Percentiles rank a stretch among this genome's conserved stretches.
phyloP scores from a whole-genome alignment of 495 filamentous ascomycete species.

The Neurospora sp. region DNA sequence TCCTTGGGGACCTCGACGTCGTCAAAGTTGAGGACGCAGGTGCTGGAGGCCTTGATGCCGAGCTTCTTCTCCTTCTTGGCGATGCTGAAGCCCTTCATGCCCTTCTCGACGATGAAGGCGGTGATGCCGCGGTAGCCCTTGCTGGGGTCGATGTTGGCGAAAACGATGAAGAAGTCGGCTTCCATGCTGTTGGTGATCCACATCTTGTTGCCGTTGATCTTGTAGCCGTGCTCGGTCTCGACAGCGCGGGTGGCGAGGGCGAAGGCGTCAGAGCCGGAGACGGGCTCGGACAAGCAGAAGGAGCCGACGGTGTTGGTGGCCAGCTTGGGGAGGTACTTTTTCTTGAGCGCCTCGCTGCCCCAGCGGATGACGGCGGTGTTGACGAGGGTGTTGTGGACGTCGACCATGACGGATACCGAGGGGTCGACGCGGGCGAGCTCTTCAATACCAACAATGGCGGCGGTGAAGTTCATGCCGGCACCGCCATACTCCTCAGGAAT shows the following conservation, averaged over 20 bases:
- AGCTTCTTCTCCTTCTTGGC: constrained; percentile 99
- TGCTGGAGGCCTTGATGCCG: constrained; percentile 88
- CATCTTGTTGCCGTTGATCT: constrained; percentile 90
- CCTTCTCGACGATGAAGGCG: constrained; percentile 90
- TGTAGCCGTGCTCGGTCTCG: constrained; percentile 63
- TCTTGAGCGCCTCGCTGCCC: constrained; percentile 62
- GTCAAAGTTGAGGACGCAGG: constrained; percentile 95
- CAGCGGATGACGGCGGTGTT: constrained; percentile 89
- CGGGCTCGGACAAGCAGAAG: constrained; percentile 93
- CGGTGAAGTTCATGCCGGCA: constrained; percentile 96
- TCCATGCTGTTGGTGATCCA: constrained; percentile 99
- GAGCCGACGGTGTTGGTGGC: constrained; percentile 87
- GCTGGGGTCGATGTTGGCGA: constrained; percentile 83
- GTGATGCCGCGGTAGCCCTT: constrained; percentile 94
- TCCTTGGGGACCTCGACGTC: constrained; percentile 82
- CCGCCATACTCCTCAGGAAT: constrained; percentile 96
- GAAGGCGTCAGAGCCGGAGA: constrained; percentile 91
- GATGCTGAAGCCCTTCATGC: constrained; percentile 78
- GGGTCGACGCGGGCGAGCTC: constrained; percentile 92
- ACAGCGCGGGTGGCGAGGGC: constrained; percentile 84
- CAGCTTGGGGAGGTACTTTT: constrained; percentile 76
- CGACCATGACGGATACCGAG: constrained; percentile 83
- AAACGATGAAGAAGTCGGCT: constrained; percentile 92
- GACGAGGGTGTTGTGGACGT: constrained; percentile 96
- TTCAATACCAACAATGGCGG: constrained; percentile 93